These are phyloP conservation scores for Combretum micranthum DNA, from an alignment of 345 rosid species.

Conservation along the genomic window DNA sequence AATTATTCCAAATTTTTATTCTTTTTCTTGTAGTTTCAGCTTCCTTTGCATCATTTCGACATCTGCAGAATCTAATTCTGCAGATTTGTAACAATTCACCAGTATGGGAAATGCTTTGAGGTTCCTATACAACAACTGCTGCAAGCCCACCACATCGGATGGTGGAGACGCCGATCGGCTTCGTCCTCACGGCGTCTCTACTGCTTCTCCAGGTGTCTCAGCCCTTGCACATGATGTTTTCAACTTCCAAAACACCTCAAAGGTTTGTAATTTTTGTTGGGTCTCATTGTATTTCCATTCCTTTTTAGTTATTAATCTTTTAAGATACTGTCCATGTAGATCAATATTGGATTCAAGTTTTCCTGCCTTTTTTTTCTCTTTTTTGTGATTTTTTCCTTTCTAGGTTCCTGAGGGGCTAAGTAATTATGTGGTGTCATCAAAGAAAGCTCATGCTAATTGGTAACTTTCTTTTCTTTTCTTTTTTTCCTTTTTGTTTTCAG, in stretches of 20 bases:
- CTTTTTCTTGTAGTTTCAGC: no score
- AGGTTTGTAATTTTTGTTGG: slow-evolving; percentile 24
- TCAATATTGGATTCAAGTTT: not conserved
- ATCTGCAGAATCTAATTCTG: no score
- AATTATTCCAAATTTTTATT: no score
- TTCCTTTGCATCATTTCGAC: no score
- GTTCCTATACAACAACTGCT: slow-evolving; percentile 35
- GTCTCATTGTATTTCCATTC: no score
- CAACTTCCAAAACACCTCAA: slow-evolving; percentile 70
- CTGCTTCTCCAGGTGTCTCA: slow-evolving; percentile 55
- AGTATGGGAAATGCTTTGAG: slow-evolving; percentile 53
- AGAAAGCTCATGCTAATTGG: slow-evolving; percentile 91
- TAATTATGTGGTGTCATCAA: slow-evolving; percentile 62
- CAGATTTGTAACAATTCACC: not conserved
- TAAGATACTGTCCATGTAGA: not conserved
- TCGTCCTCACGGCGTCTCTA: slow-evolving; percentile 48
- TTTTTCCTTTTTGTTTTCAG: not conserved
- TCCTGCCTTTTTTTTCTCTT: not conserved
- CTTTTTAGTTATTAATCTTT: not conserved
- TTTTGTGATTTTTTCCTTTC: not conserved
- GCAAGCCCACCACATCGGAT: slow-evolving; percentile 31
- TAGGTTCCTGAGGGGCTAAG: slow-evolving; percentile 77
- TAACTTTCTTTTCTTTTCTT: slow-evolving; percentile 13
- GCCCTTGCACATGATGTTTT: slow-evolving; percentile 73
- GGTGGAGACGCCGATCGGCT: slow-evolving; percentile 25